phyloP scores from a whole-genome alignment of 2,329 filamentous ascomycete species.

The Escovopsis sp. region DNA sequence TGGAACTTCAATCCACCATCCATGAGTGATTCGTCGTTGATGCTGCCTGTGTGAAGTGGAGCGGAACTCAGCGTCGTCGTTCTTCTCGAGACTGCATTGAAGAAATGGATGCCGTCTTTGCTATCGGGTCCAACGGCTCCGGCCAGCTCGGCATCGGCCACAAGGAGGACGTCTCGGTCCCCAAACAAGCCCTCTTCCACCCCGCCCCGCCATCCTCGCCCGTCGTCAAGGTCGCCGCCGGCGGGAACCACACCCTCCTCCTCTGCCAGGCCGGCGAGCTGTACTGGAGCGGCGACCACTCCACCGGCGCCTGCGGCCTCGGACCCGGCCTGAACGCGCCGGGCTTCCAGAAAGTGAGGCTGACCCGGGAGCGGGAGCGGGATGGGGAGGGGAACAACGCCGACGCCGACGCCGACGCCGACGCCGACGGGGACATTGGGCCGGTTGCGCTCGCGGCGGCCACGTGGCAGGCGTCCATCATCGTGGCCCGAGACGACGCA shows the following conservation, averaged over 20 bases:
- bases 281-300: slow-evolving; percentile 49
- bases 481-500: slow-evolving; percentile 35
- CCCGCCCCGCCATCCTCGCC: slow-evolving; percentile 21
- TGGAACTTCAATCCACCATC: background rate
- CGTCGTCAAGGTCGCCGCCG: slow-evolving; percentile 36
- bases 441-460: slow-evolving; percentile 40
- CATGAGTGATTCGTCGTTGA: background rate
- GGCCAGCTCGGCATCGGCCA: slow-evolving; percentile 62
- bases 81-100: background rate
- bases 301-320: slow-evolving; percentile 39
- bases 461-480: slow-evolving; percentile 62
- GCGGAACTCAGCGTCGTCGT: background rate
- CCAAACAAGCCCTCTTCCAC: slow-evolving; percentile 46
- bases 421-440: slow-evolving; percentile 15
- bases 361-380: slow-evolving; percentile 14
- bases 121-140: slow-evolving; percentile 64
- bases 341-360: slow-evolving; percentile 25
- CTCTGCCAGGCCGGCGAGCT: slow-evolving; percentile 44
- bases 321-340: slow-evolving; percentile 15
- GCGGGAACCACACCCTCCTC: slow-evolving; percentile 79
- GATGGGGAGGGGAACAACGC: no score
- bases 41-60: background rate
- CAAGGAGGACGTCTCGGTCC: slow-evolving; percentile 53
- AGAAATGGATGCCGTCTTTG: slow-evolving; percentile 40
- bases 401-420: slow-evolving; percentile 8